A percentile compares a stretch with the other conserved stretches of the same genome.
These are phyloP conservation scores for Podospora pseudopauciseta DNA, from an alignment of 495 filamentous ascomycete genomes.

Conservation along the genomic window DNA sequence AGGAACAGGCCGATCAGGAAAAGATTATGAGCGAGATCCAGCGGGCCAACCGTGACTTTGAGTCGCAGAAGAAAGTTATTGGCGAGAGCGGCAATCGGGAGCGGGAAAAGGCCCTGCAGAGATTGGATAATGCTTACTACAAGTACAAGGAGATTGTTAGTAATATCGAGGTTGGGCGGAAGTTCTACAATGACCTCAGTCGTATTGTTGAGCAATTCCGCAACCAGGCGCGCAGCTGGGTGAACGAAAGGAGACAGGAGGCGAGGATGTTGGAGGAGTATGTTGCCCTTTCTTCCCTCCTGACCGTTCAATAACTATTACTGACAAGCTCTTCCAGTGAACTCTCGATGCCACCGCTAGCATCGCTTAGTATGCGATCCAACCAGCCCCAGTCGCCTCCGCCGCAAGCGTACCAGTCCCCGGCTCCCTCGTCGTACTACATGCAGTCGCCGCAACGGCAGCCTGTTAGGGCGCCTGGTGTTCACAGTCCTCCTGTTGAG, in stretches of 20 bases:
- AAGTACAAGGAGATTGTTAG: slow-evolving; percentile 93
- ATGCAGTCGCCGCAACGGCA: slow-evolving; percentile 32
- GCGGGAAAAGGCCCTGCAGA: slow-evolving; percentile 81
- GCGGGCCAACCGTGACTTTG: slow-evolving; percentile 75
- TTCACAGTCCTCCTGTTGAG: slow-evolving; percentile 32
- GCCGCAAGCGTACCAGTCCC: slow-evolving; percentile 17
- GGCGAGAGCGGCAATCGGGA: slow-evolving; percentile 73
- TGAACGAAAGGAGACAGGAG: slow-evolving; percentile 74
- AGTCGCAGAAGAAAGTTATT: slow-evolving; percentile 56
- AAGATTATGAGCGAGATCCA: slow-evolving; percentile 62
- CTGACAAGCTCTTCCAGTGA: slow-evolving; percentile 33
- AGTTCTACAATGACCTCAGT: slow-evolving; percentile 95
- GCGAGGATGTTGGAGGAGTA: slow-evolving; percentile 73
- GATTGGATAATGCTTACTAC: slow-evolving; percentile 85
- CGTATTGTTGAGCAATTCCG: slow-evolving; percentile 71
- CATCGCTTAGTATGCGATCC: slow-evolving; percentile 39
- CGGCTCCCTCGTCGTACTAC: slow-evolving; percentile 23
- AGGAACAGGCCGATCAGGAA: slow-evolving; percentile 75
- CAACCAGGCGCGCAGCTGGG: slow-evolving; percentile 74
- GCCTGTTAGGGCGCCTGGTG: slow-evolving; percentile 32
- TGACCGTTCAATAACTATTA: neutral
- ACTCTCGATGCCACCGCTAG: slow-evolving; percentile 48
- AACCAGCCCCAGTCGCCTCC: slow-evolving; percentile 14
- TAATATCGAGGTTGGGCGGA: slow-evolving; percentile 82
- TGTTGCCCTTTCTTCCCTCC: slow-evolving; percentile 18